Evolutionary conservation across 768 basidiomycete species (phyloP), one percentile per base, ranked within the genome.

Genomic region (Kwoniella bestiolae): DNA sequence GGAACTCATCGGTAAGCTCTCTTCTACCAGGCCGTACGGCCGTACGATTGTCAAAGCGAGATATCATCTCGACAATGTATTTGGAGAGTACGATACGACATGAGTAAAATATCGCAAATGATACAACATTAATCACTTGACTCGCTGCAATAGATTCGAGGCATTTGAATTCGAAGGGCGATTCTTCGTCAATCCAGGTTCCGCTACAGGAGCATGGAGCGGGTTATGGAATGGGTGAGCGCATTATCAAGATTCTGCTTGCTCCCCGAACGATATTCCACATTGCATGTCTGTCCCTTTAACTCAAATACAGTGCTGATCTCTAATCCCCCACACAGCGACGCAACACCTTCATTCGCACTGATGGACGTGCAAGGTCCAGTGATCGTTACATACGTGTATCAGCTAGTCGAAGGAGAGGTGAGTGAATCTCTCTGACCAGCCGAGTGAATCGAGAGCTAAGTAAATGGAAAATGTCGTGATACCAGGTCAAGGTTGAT

Each of bases 321-420:
- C 46, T n/a, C 23, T 3, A 21, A 5, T 55, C 29, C 38, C n/a
- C 38, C 8, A 6, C 25, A 6, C 73, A 94, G 92, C 3, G 92
- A 92, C 29, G 88, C 90, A 2, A 92, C 86, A 1, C 95, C 96
- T 0, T 94, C 92, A 2, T 99, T 99, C 76, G 96, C 96, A 0
- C 83, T 98, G 49, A 92, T 99, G 90, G 96, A 98, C 79, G 89
- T 99, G 35, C 96, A 99, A 82, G 96, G 96, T 4, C 88, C 92
- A 2, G 92, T 95, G 8, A 91, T 99, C 34, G 94, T 96, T 28
- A 98, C 95, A 2, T 98, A 96, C 75, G 94, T 98, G 3, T 97
- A 95, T 80, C 92, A 94, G 76, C 87, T 95, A 31, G 90, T 95
- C 49, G 92, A 94, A 46, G 91, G 92, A 45, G 93, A 94, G 80